Conservation (phyloP, 805 yeast genomes). For the Nakazawaea siamensis region DNA sequence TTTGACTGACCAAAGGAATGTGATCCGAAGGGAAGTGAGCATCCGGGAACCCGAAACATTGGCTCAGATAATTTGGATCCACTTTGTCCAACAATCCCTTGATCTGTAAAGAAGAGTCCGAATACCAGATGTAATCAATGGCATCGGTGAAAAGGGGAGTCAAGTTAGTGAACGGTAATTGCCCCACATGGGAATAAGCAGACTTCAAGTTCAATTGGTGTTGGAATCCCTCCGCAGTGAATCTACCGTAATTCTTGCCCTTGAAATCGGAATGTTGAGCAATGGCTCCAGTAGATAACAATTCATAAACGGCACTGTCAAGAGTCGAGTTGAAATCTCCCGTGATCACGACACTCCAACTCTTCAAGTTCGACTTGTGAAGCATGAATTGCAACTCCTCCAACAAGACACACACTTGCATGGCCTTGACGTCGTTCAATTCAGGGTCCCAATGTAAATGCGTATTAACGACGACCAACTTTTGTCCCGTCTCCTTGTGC, state of each 20-base stretch:
- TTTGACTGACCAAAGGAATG: slow-evolving; percentile 74
- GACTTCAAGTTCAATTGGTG: slow-evolving; percentile 79
- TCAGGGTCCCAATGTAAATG: slow-evolving; percentile 99
- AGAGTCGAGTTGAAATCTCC: slow-evolving; percentile 92
- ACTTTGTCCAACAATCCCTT: slow-evolving; percentile 81
- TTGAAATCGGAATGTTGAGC: slow-evolving; percentile 71
- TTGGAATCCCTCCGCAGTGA: slow-evolving; percentile 80
- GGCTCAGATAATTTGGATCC: slow-evolving; percentile 67
- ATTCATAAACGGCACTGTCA: slow-evolving; percentile 87
- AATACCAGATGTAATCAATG: slow-evolving; percentile 94
- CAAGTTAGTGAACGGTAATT: slow-evolving; percentile 88
- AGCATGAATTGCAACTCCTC: slow-evolving; percentile 74
- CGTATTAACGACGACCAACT: slow-evolving; percentile 72
- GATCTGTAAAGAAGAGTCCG: slow-evolving; percentile 73
- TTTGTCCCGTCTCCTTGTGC: slow-evolving; percentile 63
- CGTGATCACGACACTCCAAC: slow-evolving; percentile 54
- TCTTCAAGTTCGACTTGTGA: slow-evolving; percentile 32
- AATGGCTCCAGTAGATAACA: slow-evolving; percentile 77
- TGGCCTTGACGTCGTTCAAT: slow-evolving; percentile 89
- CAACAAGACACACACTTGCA: slow-evolving; percentile 86
- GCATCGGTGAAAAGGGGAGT: slow-evolving; percentile 91
- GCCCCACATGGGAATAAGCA: slow-evolving; percentile 78
- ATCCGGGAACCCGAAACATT: slow-evolving; percentile 87
- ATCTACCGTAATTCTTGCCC: slow-evolving; percentile 85
- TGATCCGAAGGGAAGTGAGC: slow-evolving; percentile 94